These are phyloP conservation scores for Geranomyces variabilis DNA, from an alignment of 192 early-diverging fungal species.

Conservation along the genomic window DNA sequence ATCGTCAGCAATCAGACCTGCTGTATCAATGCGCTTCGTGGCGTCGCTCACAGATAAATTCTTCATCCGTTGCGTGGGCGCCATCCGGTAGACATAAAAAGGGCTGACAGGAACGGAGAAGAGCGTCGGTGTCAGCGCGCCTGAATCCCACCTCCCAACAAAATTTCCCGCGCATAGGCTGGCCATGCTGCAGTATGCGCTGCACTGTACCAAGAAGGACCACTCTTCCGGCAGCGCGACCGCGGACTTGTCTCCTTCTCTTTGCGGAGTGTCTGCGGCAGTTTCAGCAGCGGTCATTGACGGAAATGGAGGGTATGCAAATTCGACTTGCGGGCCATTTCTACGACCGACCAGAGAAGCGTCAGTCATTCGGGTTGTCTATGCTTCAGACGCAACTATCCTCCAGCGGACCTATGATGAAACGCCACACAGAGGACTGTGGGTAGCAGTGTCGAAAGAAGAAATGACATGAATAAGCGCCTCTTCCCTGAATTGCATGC, in stretches of 20 bases:
- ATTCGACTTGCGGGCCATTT: slow-evolving; percentile 59
- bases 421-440: slow-evolving; percentile 55
- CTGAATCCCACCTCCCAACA: neutral
- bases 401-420: slow-evolving; percentile 52
- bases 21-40: neutral
- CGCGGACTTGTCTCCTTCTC: slow-evolving; percentile 23
- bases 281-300: slow-evolving; percentile 19
- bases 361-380: too few relatives aligned
- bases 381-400: too few relatives aligned
- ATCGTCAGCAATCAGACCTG: too few relatives aligned
- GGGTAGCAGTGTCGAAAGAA: too few relatives aligned
- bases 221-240: slow-evolving; percentile 77
- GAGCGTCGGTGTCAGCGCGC: too few relatives aligned
- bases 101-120: slow-evolving; percentile 41
- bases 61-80: slow-evolving; percentile 74
- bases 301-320: slow-evolving; percentile 55
- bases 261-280: neutral
- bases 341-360: slow-evolving; percentile 26
- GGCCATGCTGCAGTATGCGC: neutral
- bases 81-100: slow-evolving; percentile 83
- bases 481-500: too few relatives aligned
- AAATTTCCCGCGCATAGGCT: neutral
- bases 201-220: slow-evolving; percentile 63
- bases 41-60: slow-evolving; percentile 64
- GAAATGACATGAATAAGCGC: too few relatives aligned